These are phyloP conservation scores for Rhizopus stolonifer DNA, from an alignment of 371 early-diverging fungal species.

Conservation along the genomic window DNA sequence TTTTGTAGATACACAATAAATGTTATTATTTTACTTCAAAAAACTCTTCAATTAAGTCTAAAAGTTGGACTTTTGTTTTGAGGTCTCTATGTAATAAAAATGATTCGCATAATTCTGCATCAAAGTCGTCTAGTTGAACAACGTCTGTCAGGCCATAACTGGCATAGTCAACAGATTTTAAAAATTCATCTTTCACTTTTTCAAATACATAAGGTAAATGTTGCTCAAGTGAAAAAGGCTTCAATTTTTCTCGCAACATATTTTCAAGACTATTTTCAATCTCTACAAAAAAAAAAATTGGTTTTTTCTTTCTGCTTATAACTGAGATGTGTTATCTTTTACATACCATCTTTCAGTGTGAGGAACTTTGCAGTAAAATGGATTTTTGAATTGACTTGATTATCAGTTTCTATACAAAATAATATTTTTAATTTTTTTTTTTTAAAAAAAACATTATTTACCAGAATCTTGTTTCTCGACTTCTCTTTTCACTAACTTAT, in stretches of 20 bases:
- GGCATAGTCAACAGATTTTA: slow-evolving; percentile 55
- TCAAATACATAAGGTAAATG: slow-evolving; percentile 53
- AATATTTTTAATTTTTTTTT: background rate
- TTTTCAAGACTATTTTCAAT: slow-evolving; percentile 59
- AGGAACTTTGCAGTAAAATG: slow-evolving; percentile 57
- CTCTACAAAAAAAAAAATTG: slow-evolving; percentile 46
- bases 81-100: slow-evolving; percentile 58
- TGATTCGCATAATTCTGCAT: slow-evolving; percentile 54
- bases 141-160: slow-evolving; percentile 64
- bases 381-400: slow-evolving; percentile 40
- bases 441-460: background rate
- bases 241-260: slow-evolving; percentile 44
- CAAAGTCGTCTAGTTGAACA: slow-evolving; percentile 60
- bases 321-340: background rate
- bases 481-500: slow-evolving; percentile 54
- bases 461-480: slow-evolving; percentile 4
- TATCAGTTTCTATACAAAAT: slow-evolving; percentile 2
- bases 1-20: too few species aligned
- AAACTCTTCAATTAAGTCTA: slow-evolving; percentile 53
- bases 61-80: slow-evolving; percentile 46
- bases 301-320: too few species aligned
- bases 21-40: too few species aligned
- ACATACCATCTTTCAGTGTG: slow-evolving; percentile 58
- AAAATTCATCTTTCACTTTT: slow-evolving; percentile 54
- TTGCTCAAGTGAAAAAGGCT: slow-evolving; percentile 48